These are phyloP conservation scores for Trichophyton simii DNA, from an alignment of 2,329 filamentous ascomycete genomes.

Conservation along the genomic window DNA sequence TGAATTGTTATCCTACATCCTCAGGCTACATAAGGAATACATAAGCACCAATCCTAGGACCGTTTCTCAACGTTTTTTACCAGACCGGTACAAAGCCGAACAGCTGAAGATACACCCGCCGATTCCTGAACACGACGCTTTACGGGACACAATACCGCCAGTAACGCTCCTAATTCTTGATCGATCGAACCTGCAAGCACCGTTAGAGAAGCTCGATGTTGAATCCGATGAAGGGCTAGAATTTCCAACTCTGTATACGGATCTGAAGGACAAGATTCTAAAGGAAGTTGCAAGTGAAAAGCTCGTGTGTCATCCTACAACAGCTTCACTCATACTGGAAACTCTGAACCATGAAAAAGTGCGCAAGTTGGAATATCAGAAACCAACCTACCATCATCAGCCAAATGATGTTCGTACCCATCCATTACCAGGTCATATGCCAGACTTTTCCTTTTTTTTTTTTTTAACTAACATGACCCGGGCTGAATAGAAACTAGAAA, in stretches of 20 bases:
- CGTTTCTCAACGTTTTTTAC: not conserved
- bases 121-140: conserved; percentile 34
- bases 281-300: conserved; percentile 16
- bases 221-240: conserved; percentile 34
- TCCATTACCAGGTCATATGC: not conserved
- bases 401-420: not conserved
- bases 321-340: conserved; percentile 19
- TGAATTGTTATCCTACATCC: conserved; percentile 21
- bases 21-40: conserved; percentile 8
- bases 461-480: not conserved
- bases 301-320: conserved; percentile 17
- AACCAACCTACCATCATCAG: conserved; percentile 10
- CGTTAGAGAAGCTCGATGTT: conserved; percentile 24
- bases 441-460: not conserved
- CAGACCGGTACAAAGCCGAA: conserved; percentile 3
- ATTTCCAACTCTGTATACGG: conserved; percentile 29
- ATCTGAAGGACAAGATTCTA: conserved; percentile 17
- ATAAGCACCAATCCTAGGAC: not conserved
- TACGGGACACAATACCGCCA: conserved; percentile 34
- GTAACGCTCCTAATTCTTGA: conserved; percentile 17
- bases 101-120: conserved; percentile 29
- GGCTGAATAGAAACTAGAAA: not conserved
- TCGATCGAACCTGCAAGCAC: conserved; percentile 21
- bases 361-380: conserved; percentile 17
- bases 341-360: conserved; percentile 16